These are phyloP conservation scores for Diplodia seriata DNA, from an alignment of 2,329 filamentous ascomycete species.

Conservation along the genomic window DNA sequence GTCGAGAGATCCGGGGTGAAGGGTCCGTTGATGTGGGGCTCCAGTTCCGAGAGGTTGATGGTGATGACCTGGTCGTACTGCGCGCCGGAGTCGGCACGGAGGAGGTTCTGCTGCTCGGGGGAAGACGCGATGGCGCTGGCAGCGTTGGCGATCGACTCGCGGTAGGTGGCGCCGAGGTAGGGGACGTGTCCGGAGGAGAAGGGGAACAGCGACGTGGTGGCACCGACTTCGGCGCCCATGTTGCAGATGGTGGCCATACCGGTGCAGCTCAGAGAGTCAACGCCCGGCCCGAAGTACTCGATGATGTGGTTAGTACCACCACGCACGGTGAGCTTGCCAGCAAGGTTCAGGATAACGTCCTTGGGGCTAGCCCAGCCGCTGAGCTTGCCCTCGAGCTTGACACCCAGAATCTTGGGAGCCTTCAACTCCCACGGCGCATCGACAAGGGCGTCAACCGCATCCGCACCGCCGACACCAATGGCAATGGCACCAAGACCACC, in stretches of 20 bases:
- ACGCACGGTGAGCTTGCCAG: conserved; percentile 87
- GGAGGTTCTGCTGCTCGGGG: conserved; percentile 66
- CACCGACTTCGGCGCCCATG: conserved; percentile 91
- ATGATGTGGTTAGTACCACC: conserved; percentile 95
- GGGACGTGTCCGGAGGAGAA: conserved; percentile 83
- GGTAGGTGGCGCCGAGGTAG: conserved; percentile 85
- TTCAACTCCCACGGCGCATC: conserved; percentile 98
- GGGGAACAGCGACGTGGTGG: conserved; percentile 95
- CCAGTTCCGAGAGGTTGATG: conserved; percentile 86
- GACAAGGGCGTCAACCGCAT: conserved; percentile 95
- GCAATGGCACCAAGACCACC: conserved; percentile 92
- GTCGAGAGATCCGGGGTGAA: conserved; percentile 96
- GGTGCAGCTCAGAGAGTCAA: conserved; percentile 86
- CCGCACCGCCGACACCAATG: conserved; percentile 95
- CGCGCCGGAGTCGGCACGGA: conserved; percentile 79
- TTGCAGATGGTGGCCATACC: conserved; percentile 93
- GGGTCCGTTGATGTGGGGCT: conserved; percentile 96
- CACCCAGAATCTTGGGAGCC: conserved; percentile 87
- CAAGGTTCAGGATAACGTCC: conserved; percentile 90
- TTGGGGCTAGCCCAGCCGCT: conserved; percentile 93
- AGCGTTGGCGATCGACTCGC: conserved; percentile 71
- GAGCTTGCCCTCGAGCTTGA: conserved; percentile 81
- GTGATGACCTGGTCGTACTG: conserved; percentile 90
- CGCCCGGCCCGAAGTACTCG: conserved; percentile 90
- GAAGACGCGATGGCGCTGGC: conserved; percentile 67